Evolutionary conservation across 2,329 filamentous ascomycete genomes (phyloP).

Genomic region (Arthroderma sp.): DNA sequence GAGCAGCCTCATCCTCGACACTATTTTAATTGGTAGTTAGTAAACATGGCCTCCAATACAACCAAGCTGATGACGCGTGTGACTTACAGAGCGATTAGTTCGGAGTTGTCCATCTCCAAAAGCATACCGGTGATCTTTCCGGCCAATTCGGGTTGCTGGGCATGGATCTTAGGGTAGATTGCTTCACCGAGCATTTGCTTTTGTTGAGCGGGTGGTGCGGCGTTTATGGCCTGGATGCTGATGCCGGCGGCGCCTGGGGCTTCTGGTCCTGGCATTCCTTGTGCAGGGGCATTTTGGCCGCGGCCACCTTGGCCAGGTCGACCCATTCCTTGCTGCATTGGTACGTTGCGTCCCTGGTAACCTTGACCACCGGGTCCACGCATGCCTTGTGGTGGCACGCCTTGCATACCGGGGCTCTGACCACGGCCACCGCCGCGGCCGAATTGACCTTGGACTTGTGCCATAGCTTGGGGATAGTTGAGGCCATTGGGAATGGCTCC

Average conservation of each 20-base stretch:
- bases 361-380: constrained; percentile 33
- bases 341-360: constrained; percentile 33
- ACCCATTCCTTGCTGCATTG: constrained; percentile 26
- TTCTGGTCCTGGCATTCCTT: constrained; percentile 25
- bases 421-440: constrained; percentile 58
- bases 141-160: constrained; percentile 84
- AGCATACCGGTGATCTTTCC: constrained; percentile 99
- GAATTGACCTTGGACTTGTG: constrained; percentile 62
- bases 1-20: constrained; percentile 75
- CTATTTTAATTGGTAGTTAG: constrained; percentile 33
- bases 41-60: constrained; percentile 8
- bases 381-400: constrained; percentile 55
- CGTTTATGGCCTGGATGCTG: constrained; percentile 39
- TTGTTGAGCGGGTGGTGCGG: constrained; percentile 58
- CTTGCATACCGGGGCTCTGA: constrained; percentile 53
- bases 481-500: constrained; percentile 65
- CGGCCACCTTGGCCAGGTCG: constrained; percentile 30
- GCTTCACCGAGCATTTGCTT: constrained; percentile 98
- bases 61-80: constrained; percentile 4
- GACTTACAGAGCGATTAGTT: constrained; percentile 90
- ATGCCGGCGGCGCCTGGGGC: constrained; percentile 28
- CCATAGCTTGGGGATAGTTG: constrained; percentile 66
- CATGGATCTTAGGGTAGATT: constrained; percentile 96
- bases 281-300: constrained; percentile 22
- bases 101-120: constrained; percentile 94